Evolutionary conservation across 2,329 filamentous ascomycete genomes (phyloP).

Genomic region (Trichoderma polysporum): DNA sequence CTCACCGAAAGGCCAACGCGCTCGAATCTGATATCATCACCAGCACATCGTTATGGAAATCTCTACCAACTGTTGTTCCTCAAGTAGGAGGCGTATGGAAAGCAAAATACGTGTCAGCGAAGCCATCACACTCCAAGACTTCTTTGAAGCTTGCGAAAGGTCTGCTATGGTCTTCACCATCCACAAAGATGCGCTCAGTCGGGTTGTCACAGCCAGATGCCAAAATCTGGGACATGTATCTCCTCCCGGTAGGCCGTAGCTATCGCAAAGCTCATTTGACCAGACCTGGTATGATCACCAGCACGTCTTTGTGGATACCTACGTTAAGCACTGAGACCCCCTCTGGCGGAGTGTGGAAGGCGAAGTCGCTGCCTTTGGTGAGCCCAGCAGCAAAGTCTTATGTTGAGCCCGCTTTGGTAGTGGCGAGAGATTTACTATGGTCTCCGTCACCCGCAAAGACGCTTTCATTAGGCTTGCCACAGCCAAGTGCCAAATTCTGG

Average conservation of each 20-base stretch:
- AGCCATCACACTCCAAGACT: neutral
- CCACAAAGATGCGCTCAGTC: neutral
- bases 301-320: constrained; percentile 37
- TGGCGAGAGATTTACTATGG: neutral
- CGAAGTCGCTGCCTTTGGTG: neutral
- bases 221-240: neutral
- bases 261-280: constrained; percentile 9
- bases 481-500: constrained; percentile 4
- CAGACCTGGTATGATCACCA: constrained; percentile 36
- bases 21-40: constrained; percentile 35
- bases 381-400: neutral
- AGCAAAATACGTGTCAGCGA: neutral
- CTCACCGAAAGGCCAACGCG: neutral
- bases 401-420: neutral
- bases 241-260: neutral
- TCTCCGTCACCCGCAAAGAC: neutral
- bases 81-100: neutral
- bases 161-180: neutral
- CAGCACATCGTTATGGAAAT: constrained; percentile 39
- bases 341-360: constrained; percentile 1
- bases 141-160: neutral
- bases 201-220: constrained; percentile 1
- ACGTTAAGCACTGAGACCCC: neutral
- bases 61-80: neutral
- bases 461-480: neutral